Conservation (phyloP, 2,329 filamentous ascomycete species). For the Pochonia chlamydosporia region DNA sequence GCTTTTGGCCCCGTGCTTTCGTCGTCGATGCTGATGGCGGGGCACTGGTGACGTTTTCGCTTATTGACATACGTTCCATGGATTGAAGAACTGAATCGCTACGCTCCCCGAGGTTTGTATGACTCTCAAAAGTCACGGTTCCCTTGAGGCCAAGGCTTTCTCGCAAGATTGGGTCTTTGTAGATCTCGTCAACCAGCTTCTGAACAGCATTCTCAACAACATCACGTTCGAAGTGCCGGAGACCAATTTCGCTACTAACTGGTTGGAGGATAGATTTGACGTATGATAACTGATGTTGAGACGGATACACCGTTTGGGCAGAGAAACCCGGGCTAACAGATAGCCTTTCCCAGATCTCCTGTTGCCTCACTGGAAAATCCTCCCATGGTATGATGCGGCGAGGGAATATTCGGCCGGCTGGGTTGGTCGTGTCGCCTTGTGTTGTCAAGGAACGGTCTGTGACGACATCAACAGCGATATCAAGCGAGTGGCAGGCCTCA, state of each 20-base stretch:
- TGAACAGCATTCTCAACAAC: conserved; percentile 29
- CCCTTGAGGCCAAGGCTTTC: conserved; percentile 28
- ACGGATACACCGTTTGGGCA: conserved; percentile 23
- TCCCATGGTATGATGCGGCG: conserved; percentile 28
- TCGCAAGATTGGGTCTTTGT: conserved; percentile 16
- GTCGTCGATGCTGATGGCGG: neutral
- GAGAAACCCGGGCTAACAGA: conserved; percentile 17
- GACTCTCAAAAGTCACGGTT: conserved; percentile 29
- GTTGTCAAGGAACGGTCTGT: conserved; percentile 22
- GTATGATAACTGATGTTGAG: conserved; percentile 26
- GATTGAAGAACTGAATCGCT: conserved; percentile 18
- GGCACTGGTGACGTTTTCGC: neutral
- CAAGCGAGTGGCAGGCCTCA: conserved; percentile 25
- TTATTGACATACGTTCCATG: conserved; percentile 17
- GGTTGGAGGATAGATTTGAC: conserved; percentile 22
- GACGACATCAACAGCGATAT: conserved; percentile 21
- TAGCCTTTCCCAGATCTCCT: conserved; percentile 24
- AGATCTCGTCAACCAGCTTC: conserved; percentile 23
- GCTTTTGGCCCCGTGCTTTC: neutral
- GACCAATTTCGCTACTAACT: conserved; percentile 28
- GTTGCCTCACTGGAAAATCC: conserved; percentile 23
- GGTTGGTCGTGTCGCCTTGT: conserved; percentile 26
- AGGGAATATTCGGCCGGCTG: conserved; percentile 26
- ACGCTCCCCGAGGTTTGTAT: conserved; percentile 24
- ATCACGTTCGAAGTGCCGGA: conserved; percentile 26